Evolutionary conservation across 768 basidiomycete species (phyloP).

Genomic region (Lentinula sp.): DNA sequence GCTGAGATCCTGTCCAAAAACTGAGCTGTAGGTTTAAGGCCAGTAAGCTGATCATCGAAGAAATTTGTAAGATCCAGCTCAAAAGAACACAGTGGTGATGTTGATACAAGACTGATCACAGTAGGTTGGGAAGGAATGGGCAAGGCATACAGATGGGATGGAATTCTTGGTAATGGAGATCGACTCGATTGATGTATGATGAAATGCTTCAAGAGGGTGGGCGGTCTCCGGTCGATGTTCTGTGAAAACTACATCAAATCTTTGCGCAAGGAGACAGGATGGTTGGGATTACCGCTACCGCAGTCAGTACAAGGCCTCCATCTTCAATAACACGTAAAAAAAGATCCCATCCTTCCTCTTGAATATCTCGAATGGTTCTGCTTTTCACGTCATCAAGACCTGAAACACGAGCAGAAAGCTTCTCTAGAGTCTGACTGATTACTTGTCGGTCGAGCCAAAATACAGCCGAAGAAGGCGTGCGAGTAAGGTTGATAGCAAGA

Average conservation of each 20-base stretch:
- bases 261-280: constrained; percentile 2
- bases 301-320: constrained; percentile 68
- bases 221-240: constrained; percentile 89
- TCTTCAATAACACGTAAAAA: constrained; percentile 69
- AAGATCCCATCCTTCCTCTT: constrained; percentile 71
- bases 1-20: constrained; percentile 30
- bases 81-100: constrained; percentile 60
- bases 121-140: constrained; percentile 35
- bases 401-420: constrained; percentile 27
- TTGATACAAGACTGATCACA: constrained; percentile 61
- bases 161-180: constrained; percentile 38
- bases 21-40: constrained; percentile 38
- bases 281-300: constrained; percentile 56
- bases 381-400: constrained; percentile 39
- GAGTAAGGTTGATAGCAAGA: constrained; percentile 20
- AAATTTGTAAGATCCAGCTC: constrained; percentile 53
- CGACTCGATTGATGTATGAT: constrained; percentile 61
- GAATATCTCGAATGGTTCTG: constrained; percentile 52
- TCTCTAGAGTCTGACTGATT: constrained; percentile 40
- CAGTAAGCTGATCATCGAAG: constrained; percentile 53
- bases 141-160: constrained; percentile 47
- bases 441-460: constrained; percentile 69
- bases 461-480: constrained; percentile 38
- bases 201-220: constrained; percentile 73
- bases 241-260: constrained; percentile 20